These are phyloP conservation scores for Desmodesmus armatus DNA, from an alignment of 139 green algal genomes.

Conservation along the genomic window DNA sequence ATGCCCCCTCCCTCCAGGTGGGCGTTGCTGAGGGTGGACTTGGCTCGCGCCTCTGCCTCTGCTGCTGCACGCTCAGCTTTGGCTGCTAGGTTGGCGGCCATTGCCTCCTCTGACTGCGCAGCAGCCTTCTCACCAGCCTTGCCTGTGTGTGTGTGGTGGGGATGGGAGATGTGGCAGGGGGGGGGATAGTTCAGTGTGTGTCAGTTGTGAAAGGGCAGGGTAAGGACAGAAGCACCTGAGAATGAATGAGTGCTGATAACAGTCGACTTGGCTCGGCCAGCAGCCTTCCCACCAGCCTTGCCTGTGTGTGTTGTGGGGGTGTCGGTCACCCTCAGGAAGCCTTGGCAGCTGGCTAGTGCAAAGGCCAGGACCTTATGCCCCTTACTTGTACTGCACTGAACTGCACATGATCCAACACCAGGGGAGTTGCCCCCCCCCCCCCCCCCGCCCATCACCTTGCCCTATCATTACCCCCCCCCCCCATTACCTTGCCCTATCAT, in stretches of 20 bases:
- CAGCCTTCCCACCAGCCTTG: conserved; percentile 53
- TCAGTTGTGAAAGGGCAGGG: background rate
- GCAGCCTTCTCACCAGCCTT: conserved; percentile 53
- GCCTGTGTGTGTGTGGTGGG: too few species aligned
- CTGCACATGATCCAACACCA: too few species aligned
- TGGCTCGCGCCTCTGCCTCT: conserved; percentile 53
- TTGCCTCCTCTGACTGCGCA: conserved; percentile 60
- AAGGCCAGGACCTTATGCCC: too few species aligned
- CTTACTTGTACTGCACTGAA: too few species aligned
- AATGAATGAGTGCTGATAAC: too few species aligned
- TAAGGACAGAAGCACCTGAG: too few species aligned
- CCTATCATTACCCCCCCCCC: background rate
- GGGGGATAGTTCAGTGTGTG: background rate
- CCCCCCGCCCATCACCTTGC: too few species aligned
- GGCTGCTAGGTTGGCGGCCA: conserved; percentile 74
- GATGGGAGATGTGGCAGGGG: background rate
- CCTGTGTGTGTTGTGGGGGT: too few species aligned
- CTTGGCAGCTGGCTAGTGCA: too few species aligned
- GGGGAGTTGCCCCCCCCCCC: too few species aligned
- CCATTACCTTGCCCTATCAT: background rate
- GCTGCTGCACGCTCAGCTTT: conserved; percentile 52
- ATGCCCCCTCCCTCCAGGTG: conserved; percentile 46
- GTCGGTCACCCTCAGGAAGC: too few species aligned
- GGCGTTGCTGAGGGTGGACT: conserved; percentile 60
- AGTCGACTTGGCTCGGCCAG: too few species aligned